phyloP scores from a whole-genome alignment of 345 rosid species.

The Murraya koenigii region DNA sequence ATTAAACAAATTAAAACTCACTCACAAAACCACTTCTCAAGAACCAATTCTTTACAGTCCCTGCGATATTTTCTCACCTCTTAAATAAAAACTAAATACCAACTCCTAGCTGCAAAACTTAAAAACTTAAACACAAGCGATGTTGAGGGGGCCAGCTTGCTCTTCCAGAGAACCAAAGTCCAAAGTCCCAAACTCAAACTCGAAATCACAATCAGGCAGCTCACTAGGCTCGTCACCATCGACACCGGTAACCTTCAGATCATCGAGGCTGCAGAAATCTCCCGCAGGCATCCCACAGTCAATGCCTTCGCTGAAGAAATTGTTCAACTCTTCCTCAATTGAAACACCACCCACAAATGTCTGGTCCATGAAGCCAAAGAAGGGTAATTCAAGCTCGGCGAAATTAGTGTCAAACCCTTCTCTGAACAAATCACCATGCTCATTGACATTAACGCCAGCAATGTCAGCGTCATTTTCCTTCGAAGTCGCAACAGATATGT shows the following conservation, averaged over 20 bases:
- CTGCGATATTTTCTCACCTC: constrained; percentile 5
- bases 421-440: constrained; percentile 11
- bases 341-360: constrained; percentile 25
- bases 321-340: constrained; percentile 36
- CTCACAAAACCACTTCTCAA: constrained; percentile 28
- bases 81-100: too few relatives aligned
- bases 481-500: constrained; percentile 31
- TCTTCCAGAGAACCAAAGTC: constrained; percentile 33
- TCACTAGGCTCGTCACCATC: constrained; percentile 43
- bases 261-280: constrained; percentile 59
- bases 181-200: constrained; percentile 43
- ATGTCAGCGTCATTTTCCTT: neutral
- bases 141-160: constrained; percentile 35
- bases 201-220: constrained; percentile 75
- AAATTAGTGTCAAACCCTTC: constrained; percentile 27
- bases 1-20: constrained; percentile 13
- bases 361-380: constrained; percentile 44
- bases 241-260: constrained; percentile 48
- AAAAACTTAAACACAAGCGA: constrained; percentile 81
- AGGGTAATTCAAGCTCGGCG: constrained; percentile 42
- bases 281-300: constrained; percentile 46
- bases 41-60: constrained; percentile 21
- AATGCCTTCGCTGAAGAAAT: constrained; percentile 23
- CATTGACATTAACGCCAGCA: constrained; percentile 2
- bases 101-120: constrained; percentile 81